Evolutionary conservation across 495 filamentous ascomycete species (phyloP), one percentile per base, ranked within the genome.

Genomic region (Cudoniella acicularis): DNA sequence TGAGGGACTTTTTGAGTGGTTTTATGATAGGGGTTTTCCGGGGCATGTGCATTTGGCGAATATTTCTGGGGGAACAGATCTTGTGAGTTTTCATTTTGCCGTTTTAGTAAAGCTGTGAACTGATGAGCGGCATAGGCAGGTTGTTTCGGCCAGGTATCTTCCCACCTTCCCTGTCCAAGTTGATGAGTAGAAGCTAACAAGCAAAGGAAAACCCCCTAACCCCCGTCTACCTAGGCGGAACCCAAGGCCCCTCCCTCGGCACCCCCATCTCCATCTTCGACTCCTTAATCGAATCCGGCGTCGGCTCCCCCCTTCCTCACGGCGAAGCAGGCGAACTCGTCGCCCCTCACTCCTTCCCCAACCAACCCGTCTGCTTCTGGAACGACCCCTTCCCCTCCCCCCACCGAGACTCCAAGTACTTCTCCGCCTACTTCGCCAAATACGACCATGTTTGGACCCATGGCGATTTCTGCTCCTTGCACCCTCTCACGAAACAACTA

Each of bases 361-460:
- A 87, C 54, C 82, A 89, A 64, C 89, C 89, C 0, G 78, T 85
- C 20, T 81, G 72, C 1, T 77, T 77, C 1, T 21, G 21, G 21
- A 24, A 27, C 24, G 48, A 50, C 48, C 10, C 48, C 23, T 23
- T 9, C 48, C 21, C 3, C 18, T 25, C 48, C 3, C 48, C 48
- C n/a, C 23, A 23, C 48, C 22, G 18, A 24, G 3, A 3, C 2
- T 70, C 77, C 21, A 80, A 79, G 54, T 92, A 90, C 66, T 83
- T 83, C 66, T 70, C 82, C 16, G 79, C 87, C 0, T 92, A 92
- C 67, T 93, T 90, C 66, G 81, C 77, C 3, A 80, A 86, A 52
- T 92, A 85, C 71, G 76, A 83, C 50, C 75, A 87, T 59, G 88
- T 89, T 8, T 93, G 89, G 88, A 87, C 86, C 1, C 89, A 92